A percentile compares a stretch with the other conserved stretches of the same genome.
phyloP scores from a whole-genome alignment of 176 grass and related monocot species.

The Oryza meyeriana region DNA sequence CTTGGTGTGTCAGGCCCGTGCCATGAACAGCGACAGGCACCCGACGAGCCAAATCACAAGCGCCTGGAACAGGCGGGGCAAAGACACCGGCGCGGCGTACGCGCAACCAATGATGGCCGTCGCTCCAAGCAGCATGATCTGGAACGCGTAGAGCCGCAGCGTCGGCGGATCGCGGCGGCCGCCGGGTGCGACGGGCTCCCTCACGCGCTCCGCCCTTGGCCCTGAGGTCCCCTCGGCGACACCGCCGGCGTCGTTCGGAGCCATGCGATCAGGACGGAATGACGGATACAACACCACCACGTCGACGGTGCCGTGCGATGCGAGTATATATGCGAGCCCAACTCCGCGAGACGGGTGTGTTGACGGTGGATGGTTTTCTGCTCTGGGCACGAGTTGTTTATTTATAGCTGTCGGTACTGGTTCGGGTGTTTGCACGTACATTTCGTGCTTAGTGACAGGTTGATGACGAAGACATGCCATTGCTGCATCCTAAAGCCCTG shows the following conservation, averaged over 20 bases:
- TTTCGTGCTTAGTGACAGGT: too few relatives aligned
- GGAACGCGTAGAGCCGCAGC: background rate
- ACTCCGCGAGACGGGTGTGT: too few relatives aligned
- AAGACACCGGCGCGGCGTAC: background rate
- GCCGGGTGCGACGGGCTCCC: background rate
- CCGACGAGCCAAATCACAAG: slow-evolving; percentile 9
- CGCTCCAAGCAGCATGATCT: slow-evolving; percentile 10
- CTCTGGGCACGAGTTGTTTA: background rate
- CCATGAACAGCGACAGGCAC: slow-evolving; percentile 14
- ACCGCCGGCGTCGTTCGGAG: background rate
- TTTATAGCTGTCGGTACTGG: background rate
- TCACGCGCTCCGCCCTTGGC: background rate
- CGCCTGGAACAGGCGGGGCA: background rate
- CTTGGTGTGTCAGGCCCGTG: background rate
- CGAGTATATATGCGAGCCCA: too few relatives aligned
- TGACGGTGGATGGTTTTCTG: too few relatives aligned
- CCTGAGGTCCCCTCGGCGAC: background rate
- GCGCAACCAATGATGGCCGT: background rate
- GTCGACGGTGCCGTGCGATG: too few relatives aligned
- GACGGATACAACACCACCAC: background rate
- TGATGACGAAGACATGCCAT: too few relatives aligned
- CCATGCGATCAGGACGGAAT: background rate
- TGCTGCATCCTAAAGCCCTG: too few relatives aligned
- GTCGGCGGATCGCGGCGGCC: background rate
- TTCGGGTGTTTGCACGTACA: too few relatives aligned